Evolutionary conservation across 225 moss, liverwort and hornwort genomes (phyloP), one percentile per base, ranked within the genome.

Genomic region (Polytrichum formosum): DNA sequence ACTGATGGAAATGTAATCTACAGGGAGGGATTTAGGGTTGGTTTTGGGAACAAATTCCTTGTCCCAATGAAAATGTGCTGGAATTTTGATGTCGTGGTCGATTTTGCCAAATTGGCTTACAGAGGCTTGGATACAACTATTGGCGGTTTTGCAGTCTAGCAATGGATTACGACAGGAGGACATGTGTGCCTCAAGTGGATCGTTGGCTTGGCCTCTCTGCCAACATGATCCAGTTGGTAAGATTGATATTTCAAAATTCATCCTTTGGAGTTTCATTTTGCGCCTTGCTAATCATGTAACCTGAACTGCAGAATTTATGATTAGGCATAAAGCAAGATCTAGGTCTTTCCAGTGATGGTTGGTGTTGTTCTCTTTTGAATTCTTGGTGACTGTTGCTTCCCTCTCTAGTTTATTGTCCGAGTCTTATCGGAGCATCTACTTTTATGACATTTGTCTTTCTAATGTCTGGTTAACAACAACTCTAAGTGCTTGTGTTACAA

Each of bases 141-240:
- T 72, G 61, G 46, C 54, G 70, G 64, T 27, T 30, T 25, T 71
- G 28, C 77, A 84, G 84, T 53, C 69, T 56, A 70, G 55, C 25
- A 28, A 85, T 88, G 85, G 88, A 75, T 59, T 67, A 54, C 37
- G 73, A 67, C 35, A 72, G 76, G 26, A 77, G 84, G 72, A 68
- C 63, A 69, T 80, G 73, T 60, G 63, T 71, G 70, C 85, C 86
- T 64, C 85, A 80, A 73, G 58, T 82, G 37, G 85, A 89, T 73
- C 85, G 88, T 26, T 89, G 88, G 88, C 75, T 89, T 56, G 85
- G 85, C 64, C 85, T 89, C 59, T 80, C 88, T 56, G 83, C 88
- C 67, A 80, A 80, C n/a, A 86, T 89, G 88, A 74, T 85, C 19
- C 76, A 85, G 20, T 80, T 89, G 86, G 88, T 89, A 74, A 73